Conservation (phyloP, 352 stramenopile species). For the Phytophthora idaei region DNA sequence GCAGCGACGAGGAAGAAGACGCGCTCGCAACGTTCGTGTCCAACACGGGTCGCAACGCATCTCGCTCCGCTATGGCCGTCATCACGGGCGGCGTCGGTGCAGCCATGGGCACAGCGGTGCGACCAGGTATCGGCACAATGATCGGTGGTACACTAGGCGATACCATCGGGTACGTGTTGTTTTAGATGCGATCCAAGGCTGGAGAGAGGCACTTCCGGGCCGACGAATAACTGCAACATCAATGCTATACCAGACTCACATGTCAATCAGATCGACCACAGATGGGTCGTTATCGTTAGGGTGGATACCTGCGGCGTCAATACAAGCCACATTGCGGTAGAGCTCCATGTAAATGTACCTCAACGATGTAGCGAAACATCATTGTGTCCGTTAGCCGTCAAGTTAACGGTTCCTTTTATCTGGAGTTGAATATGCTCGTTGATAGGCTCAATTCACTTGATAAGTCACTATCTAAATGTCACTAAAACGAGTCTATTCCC, state of each 20-base stretch:
- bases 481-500: constrained; percentile 22
- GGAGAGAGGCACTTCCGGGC: constrained; percentile 5
- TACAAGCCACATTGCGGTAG: constrained; percentile 15
- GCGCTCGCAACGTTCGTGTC: constrained; percentile 47
- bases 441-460: not conserved
- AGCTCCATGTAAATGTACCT: constrained; percentile 8
- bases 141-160: constrained; percentile 81
- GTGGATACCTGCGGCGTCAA: constrained; percentile 19
- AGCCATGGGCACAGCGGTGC: constrained; percentile 71
- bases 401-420: constrained; percentile 22
- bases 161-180: constrained; percentile 80
- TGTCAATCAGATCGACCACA: constrained; percentile 3
- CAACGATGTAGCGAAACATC: constrained; percentile 21
- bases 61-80: constrained; percentile 65
- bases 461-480: constrained; percentile 10
- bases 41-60: constrained; percentile 62
- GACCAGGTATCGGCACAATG: constrained; percentile 77
- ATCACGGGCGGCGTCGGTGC: constrained; percentile 74
- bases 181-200: constrained; percentile 27
- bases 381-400: constrained; percentile 11
- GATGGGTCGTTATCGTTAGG: not conserved
- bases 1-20: constrained; percentile 43
- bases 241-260: constrained; percentile 26
- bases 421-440: not conserved
- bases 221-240: constrained; percentile 28